Evolutionary conservation across 192 early-diverging fungal genomes (phyloP).

Genomic region (Kickxella alabastrina): DNA sequence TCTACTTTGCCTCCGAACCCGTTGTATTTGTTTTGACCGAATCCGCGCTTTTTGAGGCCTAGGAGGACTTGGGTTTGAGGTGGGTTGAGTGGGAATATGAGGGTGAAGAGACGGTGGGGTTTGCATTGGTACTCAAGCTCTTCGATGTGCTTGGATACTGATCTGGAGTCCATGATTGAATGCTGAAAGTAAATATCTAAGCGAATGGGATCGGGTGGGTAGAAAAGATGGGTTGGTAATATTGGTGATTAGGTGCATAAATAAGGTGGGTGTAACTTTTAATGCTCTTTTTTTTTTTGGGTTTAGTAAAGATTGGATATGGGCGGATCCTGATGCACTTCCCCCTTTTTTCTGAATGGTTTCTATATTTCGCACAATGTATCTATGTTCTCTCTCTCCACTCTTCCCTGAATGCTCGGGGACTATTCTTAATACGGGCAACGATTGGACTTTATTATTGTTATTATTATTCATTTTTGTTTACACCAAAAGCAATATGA

Average conservation of each 20-base stretch:
- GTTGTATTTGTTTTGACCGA: constrained; percentile 64
- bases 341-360: too few species aligned
- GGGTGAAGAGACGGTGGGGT: constrained; percentile 41
- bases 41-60: constrained; percentile 79
- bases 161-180: constrained; percentile 38
- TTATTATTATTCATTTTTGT: too few species aligned
- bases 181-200: too few species aligned
- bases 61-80: constrained; percentile 52
- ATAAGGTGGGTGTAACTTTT: background rate
- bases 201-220: too few species aligned
- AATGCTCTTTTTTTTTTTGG: background rate
- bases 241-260: background rate
- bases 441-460: too few species aligned
- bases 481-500: too few species aligned
- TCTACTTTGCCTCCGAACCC: constrained; percentile 83
- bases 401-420: background rate
- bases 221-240: too few species aligned
- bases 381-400: too few species aligned
- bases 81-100: constrained; percentile 34
- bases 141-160: constrained; percentile 32
- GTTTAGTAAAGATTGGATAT: background rate
- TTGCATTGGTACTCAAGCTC: constrained; percentile 13
- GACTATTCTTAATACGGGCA: background rate
- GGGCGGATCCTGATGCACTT: background rate
- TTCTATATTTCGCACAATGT: too few species aligned